Base-by-base conservation (phyloP, 345 rosid species). In the Citrus maxima region DNA sequence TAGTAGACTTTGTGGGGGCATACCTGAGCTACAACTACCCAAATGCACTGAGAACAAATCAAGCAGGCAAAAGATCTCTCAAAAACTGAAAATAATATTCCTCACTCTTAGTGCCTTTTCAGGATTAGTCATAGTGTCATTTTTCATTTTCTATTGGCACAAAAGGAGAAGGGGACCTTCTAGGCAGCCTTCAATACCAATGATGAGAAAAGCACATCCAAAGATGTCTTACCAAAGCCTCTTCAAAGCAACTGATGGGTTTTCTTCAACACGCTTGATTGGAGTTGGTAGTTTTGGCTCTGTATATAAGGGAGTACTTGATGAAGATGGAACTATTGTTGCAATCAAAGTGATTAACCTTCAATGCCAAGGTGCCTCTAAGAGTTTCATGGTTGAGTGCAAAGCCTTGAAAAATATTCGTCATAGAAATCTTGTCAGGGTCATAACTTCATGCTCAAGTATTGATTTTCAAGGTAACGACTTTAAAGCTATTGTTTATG, bases 1-100 rank as follows among this genome's bases (percentile, higher is more conserved):
- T 22, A 10, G 79, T 0, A 32, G 42, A 28, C 75, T 80, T 18
- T 80, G 86, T 72, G 83, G 87, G 22, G 83, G 81, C 19, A n/a
- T 73, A 32, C 35, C 21, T 35, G 76, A 73, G 22, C 16, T 56
- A 16, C 59, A 78, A 3, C 18, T 84, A 10, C 77, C 64, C 0
- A 27, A 34, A 25, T 87, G 90, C 9, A 34, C 22, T 2, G 22
- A 54, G 22, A 34, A 70, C 16, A 42, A 37, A 5, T 10, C 19
- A 22, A 67, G 5, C 10, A 37, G 6, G 4, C 14, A 22, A 24
- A 59, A 49, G 51, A 21, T 70, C 3, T 69, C 82, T 25, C 1
- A 2, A 10, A 14, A 4, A 64, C 61, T 70, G 6, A 86, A 60
- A 38, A 7, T 86, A 25, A 6, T 62, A 24, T 62, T 79, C 13